Evolutionary conservation across 257 asterid genomes (phyloP), one percentile per base, ranked within the genome.

Genomic region (Jaltomata sinuosa): DNA sequence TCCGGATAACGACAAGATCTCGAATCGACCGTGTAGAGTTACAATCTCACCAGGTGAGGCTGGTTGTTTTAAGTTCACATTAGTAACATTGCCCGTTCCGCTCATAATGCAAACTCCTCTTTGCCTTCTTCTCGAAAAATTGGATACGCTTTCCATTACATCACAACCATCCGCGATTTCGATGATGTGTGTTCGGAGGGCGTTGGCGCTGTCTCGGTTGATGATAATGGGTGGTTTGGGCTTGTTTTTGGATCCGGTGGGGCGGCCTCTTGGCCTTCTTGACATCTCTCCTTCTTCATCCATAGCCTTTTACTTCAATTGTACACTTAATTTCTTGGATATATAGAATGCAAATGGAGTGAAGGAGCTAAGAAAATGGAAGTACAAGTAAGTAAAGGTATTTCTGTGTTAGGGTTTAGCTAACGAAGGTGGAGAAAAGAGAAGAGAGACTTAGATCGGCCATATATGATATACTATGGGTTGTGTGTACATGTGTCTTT

Each of bases 131-230:
- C 80, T 45, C 3, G 80, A 74, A 74, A 74, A 74, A 22, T 42
- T 74, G n/a, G 80, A 74, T 22, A 74, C 15, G 38, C 80, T 74
- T 22, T 74, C 80, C 57, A 74, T 74, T n/a, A 74, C 55, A 74
- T 74, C 80, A 74, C 80, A 74, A 74, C 80, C 80, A 4, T 74
- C 80, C 14, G 80, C 57, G 14, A 74, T 45, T 74, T 74, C 80
- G 8, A 74, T 74, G 8, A 74, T 47, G 7, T 74, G 80, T 45
- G 80, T 74, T 74, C 80, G 57, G 80, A 74, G 80, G 3, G 80
- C 80, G 12, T 74, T 74, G 59, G 80, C 80, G 36, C 80, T 74
- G 80, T 74, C 80, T 3, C 80, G 57, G 32, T 74, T 74, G 57
- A 74, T 45, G 38, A 74, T 74, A 3, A 74, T 74, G 80, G 80